Base-by-base conservation (phyloP, 2,329 filamentous ascomycete genomes). In the Cordyceps militaris region DNA sequence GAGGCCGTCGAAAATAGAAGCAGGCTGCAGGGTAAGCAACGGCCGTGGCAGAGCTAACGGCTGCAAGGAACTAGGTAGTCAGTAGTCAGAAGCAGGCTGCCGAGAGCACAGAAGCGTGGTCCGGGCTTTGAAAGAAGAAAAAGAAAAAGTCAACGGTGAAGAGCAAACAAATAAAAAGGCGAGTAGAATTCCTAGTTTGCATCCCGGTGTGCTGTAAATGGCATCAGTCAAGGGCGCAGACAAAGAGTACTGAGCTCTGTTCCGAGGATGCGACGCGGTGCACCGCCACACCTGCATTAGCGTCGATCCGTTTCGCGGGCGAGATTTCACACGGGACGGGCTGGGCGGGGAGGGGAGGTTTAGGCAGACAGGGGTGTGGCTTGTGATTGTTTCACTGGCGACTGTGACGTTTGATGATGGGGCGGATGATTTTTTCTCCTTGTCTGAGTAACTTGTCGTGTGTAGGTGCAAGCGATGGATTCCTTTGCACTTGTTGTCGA, bases 251-350 rank as follows among this genome's bases (percentile, higher is more conserved):
- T 10, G 7, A 24, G 51, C 42, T 43, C 34, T 47, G 48, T 58
- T 38, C 44, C 36, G 36, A 54, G 44, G 32, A 28, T 42, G 43
- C 54, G 59, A 66, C 57, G 61, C 51, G 64, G 63, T 65, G 68
- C 68, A 71, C 69, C 68, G 69, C 69, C 69, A 70, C 69, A 67
- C 66, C 66, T 68, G 69, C 69, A 70, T 71, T 71, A 71, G 69
- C 69, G 69, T 59, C 69, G 69, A 70, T 70, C 67, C 54, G 19
- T 30, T 36, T 58, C 65, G 62, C 64, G 67, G 66, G 54, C 43
- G 23, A 58, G 56, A 57, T 57, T 57, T 43, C 36, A 43, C 36
- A 50, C 46, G 40, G 47, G 55, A 51, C 55, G 47, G 40, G 54
- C 36, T 36, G 26, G 53, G 26, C 53, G 44, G 53, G 42, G 23